phyloP scores from a whole-genome alignment of 176 grass and related monocot species.

The Ensete glaucum region DNA sequence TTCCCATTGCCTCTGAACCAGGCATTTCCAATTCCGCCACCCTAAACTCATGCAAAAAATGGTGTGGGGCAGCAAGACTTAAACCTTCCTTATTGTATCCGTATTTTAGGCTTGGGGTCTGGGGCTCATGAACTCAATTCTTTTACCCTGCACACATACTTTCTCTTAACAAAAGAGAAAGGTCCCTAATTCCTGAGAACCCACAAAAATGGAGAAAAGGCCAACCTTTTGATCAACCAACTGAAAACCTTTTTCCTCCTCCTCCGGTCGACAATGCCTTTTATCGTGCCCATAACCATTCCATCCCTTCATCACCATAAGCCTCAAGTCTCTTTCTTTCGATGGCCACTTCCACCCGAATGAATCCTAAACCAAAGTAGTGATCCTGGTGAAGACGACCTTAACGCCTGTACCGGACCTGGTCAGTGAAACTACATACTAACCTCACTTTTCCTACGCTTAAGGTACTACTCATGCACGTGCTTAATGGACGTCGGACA shows the following conservation, averaged over 20 bases:
- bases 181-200: too few relatives aligned
- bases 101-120: too few relatives aligned
- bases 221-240: not conserved
- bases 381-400: too few relatives aligned
- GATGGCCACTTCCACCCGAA: not conserved
- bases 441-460: too few relatives aligned
- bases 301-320: not conserved
- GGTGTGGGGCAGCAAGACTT: not conserved
- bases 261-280: not conserved
- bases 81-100: not conserved
- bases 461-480: too few relatives aligned
- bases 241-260: too few relatives aligned
- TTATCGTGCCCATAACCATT: not conserved
- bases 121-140: too few relatives aligned
- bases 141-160: too few relatives aligned
- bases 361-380: conserved; percentile 2
- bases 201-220: not conserved
- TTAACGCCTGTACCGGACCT: too few relatives aligned
- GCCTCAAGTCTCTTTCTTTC: not conserved
- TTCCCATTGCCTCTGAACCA: conserved; percentile 7
- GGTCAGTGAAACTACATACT: too few relatives aligned
- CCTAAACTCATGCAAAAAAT: not conserved
- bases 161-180: not conserved
- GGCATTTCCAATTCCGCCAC: conserved; percentile 3
- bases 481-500: too few relatives aligned